Base-by-base conservation (phyloP, 129 eudicot species). In the Helianthus tuberosus region DNA sequence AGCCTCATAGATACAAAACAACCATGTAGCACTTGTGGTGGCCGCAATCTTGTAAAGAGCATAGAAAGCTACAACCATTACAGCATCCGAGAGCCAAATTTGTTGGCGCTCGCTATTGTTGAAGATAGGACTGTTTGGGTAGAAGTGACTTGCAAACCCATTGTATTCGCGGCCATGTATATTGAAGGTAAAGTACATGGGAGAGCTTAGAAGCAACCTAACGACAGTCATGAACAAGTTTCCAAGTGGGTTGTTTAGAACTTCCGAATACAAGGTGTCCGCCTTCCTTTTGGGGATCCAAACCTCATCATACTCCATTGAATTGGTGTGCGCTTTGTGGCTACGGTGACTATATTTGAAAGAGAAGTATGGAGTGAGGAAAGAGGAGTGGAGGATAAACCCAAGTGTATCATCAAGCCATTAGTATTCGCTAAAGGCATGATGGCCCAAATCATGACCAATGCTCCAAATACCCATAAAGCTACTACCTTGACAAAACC, bases 101-200 rank as follows among this genome's bases (percentile, higher is more conserved):
- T 66, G 86, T 1, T 11, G 41, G 9, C 82, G 75, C 41, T 82
- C 82, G 7, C 76, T 75, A 0, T 72, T 43, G 12, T 69, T 71
- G 68, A 71, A 82, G 13, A 82, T 77, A 12, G 86, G 82, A 35
- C 86, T 64, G 12, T 66, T 3, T 1, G 82, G 82, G 66, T 82
- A 70, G 10, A 77, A 73, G 53, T 82, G 85, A 12, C 71, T 69
- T 0, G 81, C 66, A 20, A 74, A 74, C 8, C 76, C 72, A 2
- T 82, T 47, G 53, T 77, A 82, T 0, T 41, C 35, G 29, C 75
- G 69, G 0, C 87, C 90, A 0, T 83, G 77, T 29, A 82, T 74
- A 36, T 86, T 82, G 69, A 82, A 82, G 23, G 75, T 67, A 10
- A 86, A 74, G 83, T 86, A 86, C 73, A 79, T 50, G 1, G 86